phyloP scores from a whole-genome alignment of 805 yeast genomes.

The Hanseniaspora guilliermondii region DNA sequence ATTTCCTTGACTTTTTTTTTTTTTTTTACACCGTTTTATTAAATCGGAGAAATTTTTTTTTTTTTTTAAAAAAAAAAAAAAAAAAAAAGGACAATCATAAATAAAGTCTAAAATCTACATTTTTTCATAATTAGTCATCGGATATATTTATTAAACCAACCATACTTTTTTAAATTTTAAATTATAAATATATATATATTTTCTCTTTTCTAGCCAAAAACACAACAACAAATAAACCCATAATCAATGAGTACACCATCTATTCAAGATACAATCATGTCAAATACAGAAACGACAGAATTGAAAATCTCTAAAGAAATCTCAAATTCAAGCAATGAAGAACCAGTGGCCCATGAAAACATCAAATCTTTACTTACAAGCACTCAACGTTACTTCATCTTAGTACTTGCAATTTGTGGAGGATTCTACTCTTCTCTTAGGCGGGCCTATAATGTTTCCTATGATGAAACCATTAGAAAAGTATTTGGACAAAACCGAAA shows the following conservation, averaged over 20 bases:
- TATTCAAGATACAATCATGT: not conserved
- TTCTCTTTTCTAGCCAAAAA: too few relatives aligned
- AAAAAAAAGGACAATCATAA: too few relatives aligned
- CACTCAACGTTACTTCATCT: conserved; percentile 25
- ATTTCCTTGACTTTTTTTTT: too few relatives aligned
- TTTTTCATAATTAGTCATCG: too few relatives aligned
- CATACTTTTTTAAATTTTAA: too few relatives aligned
- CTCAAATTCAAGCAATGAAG: not conserved
- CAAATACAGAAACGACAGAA: not conserved
- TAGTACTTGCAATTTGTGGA: conserved; percentile 23
- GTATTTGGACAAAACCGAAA: conserved; percentile 39
- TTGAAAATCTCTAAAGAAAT: not conserved
- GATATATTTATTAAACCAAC: too few relatives aligned
- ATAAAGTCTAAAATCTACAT: too few relatives aligned
- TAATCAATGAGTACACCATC: not conserved
- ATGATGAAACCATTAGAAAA: conserved; percentile 49
- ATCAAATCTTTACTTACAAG: conserved; percentile 20
- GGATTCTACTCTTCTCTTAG: conserved; percentile 56
- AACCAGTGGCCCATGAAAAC: not conserved
- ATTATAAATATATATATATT: too few relatives aligned
- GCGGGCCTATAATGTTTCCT: conserved; percentile 74
- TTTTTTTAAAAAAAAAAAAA: too few relatives aligned
- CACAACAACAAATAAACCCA: too few relatives aligned
- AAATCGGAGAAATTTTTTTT: too few relatives aligned
- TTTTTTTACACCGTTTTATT: too few relatives aligned